Evolutionary conservation across 2,329 filamentous ascomycete genomes (phyloP).

Genomic region (Exophiala mesophila): DNA sequence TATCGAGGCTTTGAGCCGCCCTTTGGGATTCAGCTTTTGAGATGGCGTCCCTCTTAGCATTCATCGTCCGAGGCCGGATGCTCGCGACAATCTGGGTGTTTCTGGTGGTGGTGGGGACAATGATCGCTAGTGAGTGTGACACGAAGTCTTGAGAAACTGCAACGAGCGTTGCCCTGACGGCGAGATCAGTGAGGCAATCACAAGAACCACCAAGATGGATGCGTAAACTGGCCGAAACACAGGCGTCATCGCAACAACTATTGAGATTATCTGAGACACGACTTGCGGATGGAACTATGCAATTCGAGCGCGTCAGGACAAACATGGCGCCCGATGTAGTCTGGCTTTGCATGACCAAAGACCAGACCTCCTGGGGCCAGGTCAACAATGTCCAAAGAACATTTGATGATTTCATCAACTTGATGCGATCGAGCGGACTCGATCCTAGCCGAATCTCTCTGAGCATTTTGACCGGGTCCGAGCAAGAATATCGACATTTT

Average conservation of each 20-base stretch:
- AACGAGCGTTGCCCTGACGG: too few relatives aligned
- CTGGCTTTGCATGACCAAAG: conserved; percentile 7
- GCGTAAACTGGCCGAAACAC: neutral
- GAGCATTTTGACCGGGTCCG: conserved; percentile 6
- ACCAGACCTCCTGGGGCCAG: conserved; percentile 8
- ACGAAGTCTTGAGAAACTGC: too few relatives aligned
- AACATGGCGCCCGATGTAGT: conserved; percentile 1
- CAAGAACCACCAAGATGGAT: neutral
- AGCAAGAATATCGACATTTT: conserved; percentile 9
- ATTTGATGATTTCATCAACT: conserved; percentile 5
- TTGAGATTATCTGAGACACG: neutral
- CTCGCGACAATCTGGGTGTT: neutral
- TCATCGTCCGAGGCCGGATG: neutral
- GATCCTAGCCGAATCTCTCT: conserved; percentile 6
- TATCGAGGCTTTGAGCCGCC: too few relatives aligned
- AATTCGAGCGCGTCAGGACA: neutral
- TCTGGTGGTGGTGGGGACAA: neutral
- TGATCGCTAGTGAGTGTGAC: neutral
- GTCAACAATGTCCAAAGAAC: conserved; percentile 1
- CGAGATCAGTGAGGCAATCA: neutral
- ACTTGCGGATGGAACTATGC: neutral
- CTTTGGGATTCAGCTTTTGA: too few relatives aligned
- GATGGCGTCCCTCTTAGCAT: neutral
- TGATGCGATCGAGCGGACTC: neutral
- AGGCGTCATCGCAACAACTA: neutral